Percentiles rank a stretch among this genome's conserved stretches.
Evolutionary conservation across 495 filamentous ascomycete genomes (phyloP).

Genomic region (Pyronema omphalodes): DNA sequence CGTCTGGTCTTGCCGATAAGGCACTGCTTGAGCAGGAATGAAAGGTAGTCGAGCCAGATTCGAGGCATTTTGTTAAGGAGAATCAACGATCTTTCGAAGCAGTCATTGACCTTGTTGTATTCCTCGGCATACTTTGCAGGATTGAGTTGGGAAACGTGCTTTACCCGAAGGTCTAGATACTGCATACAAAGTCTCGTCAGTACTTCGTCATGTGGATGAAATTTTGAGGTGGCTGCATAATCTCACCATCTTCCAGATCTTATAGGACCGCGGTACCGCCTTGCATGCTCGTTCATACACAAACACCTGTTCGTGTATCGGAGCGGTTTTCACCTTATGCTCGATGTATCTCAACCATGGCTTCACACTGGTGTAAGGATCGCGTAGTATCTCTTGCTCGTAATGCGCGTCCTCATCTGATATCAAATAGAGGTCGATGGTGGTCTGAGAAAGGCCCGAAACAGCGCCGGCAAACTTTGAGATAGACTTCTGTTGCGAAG

Average conservation of each 20-base stretch:
- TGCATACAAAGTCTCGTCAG: constrained; percentile 21
- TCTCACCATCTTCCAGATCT: constrained; percentile 90
- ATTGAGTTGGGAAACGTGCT: constrained; percentile 70
- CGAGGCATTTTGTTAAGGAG: constrained; percentile 97
- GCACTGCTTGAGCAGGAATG: constrained; percentile 78
- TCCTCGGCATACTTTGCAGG: constrained; percentile 63
- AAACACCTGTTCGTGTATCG: constrained; percentile 77
- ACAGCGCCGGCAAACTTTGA: constrained; percentile 24
- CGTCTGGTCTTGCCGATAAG: constrained; percentile 75
- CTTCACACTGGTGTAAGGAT: constrained; percentile 61
- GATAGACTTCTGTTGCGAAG: constrained; percentile 31
- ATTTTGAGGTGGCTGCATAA: background rate
- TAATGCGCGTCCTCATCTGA: constrained; percentile 81
- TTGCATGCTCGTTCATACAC: constrained; percentile 83
- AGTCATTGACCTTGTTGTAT: constrained; percentile 81
- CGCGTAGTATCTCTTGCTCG: constrained; percentile 84
- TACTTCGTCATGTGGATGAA: background rate
- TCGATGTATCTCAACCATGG: constrained; percentile 94
- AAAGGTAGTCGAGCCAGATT: constrained; percentile 97
- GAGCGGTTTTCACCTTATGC: constrained; percentile 76
- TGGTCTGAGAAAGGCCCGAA: constrained; percentile 10
- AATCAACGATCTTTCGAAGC: constrained; percentile 86
- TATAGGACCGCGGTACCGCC: constrained; percentile 84
- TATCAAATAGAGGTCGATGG: constrained; percentile 56
- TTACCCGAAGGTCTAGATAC: constrained; percentile 75